These are phyloP conservation scores for Lentinula boryana DNA, from an alignment of 768 basidiomycete species.

Conservation along the genomic window DNA sequence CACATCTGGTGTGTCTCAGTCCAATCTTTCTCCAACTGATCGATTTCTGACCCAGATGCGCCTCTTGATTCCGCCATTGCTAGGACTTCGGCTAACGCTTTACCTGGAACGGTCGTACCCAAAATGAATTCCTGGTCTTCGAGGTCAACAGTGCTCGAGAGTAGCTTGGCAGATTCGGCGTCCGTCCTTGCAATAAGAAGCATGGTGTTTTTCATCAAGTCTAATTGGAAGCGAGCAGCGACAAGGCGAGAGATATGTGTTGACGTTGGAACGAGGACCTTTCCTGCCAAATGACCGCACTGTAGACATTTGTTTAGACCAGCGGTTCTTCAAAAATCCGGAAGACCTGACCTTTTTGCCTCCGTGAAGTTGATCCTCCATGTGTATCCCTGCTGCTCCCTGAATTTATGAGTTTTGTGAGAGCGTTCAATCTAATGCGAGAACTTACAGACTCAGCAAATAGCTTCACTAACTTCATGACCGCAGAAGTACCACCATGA, in stretches of 20 bases:
- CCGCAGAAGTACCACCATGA: slow-evolving; percentile 87
- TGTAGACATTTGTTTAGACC: slow-evolving; percentile 15
- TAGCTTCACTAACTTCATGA: slow-evolving; percentile 91
- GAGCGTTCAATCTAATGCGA: neutral
- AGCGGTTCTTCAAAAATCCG: neutral
- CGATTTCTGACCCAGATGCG: slow-evolving; percentile 60
- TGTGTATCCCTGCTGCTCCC: slow-evolving; percentile 86
- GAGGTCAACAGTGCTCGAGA: slow-evolving; percentile 79
- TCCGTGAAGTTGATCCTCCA: slow-evolving; percentile 93
- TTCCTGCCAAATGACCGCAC: slow-evolving; percentile 88
- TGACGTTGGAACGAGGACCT: slow-evolving; percentile 87
- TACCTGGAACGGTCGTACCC: slow-evolving; percentile 46
- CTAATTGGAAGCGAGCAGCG: slow-evolving; percentile 85
- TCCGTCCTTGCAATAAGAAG: slow-evolving; percentile 90
- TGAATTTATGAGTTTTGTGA: slow-evolving; percentile 17
- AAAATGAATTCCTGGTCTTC: slow-evolving; percentile 76
- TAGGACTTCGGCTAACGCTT: slow-evolving; percentile 64
- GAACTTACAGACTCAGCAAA: slow-evolving; percentile 82
- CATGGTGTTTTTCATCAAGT: slow-evolving; percentile 84
- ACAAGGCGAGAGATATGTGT: slow-evolving; percentile 83
- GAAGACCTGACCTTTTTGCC: slow-evolving; percentile 67
- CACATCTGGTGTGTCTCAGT: slow-evolving; percentile 57
- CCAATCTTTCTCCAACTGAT: slow-evolving; percentile 74
- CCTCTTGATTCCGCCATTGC: slow-evolving; percentile 62
- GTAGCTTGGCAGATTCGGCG: slow-evolving; percentile 78